Evolutionary conservation across 208 protist genomes (phyloP), one percentile per base, ranked within the genome.

Genomic region (Wallacemonas collosoma): DNA sequence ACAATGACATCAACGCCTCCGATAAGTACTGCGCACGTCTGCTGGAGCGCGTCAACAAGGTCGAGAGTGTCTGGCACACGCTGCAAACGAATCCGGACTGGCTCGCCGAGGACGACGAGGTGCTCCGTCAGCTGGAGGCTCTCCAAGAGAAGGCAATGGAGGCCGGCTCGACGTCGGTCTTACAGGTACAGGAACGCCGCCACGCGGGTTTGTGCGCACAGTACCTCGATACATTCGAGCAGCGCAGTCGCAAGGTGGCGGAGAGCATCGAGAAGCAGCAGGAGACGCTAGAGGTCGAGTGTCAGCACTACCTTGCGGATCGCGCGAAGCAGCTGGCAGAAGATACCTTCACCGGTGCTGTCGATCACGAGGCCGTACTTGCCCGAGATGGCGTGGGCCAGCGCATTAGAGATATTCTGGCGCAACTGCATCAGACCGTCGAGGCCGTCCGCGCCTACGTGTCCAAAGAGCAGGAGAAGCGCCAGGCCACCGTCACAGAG

Each of bases 1-100:
- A 85, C 51, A 81, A 87, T 62, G 56, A 70, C 17, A 78, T 65
- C 35, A 80, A 80, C 53, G 51, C 74, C 6, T 79, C 79, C 7
- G 88, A 90, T 65, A 92, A 89, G 55, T 71, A 85, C 80, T 82
- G 76, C 44, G 72, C 72, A 1, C 81, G 88, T 38, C 75, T 94
- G 17, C 76, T 66, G 36, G 88, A 91, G 35, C 86, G 85, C 4
- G 76, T 89, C 6, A 71, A 73, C 53, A 75, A 72, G 39, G 39
- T 90, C 38, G 77, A 89, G 47, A 67, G 61, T n/a, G 66, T 77
- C 45, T 85, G 78, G 83, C 71, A 77, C 14, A 56, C 35, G 17
- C 72, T 91, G 38, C 57, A 76, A 2, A 70, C 51, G 36, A 78
- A 84, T 60, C 71, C 75, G 17, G 36, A 64, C 12, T 71, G 58